Evolutionary conservation across 192 early-diverging fungal species (phyloP).

Genomic region (Lobosporangium transversale): DNA sequence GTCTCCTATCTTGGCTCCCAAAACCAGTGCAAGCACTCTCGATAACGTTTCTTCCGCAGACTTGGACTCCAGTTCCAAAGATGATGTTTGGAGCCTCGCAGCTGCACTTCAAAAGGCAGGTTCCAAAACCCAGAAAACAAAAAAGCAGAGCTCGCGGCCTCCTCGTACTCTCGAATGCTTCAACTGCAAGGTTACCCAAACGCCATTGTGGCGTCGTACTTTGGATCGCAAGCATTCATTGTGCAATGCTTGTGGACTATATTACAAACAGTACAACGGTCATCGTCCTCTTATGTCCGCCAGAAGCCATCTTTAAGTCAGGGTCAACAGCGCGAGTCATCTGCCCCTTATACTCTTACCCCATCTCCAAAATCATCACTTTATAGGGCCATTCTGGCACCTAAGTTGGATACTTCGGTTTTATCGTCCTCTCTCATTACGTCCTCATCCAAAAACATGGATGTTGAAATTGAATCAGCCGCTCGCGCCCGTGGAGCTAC

Average conservation of each 20-base stretch:
- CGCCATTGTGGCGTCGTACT: conserved; percentile 89
- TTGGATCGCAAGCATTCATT: conserved; percentile 81
- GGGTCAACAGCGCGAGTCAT: conserved; percentile 19
- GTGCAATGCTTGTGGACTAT: conserved; percentile 95
- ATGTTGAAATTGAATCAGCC: conserved; percentile 19
- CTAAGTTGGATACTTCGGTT: conserved; percentile 12
- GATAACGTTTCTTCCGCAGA: neutral
- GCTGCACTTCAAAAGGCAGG: conserved; percentile 22
- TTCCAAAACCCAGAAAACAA: conserved; percentile 35
- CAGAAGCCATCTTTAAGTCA: conserved; percentile 45
- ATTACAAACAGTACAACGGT: conserved; percentile 88
- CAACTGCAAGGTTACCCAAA: conserved; percentile 87
- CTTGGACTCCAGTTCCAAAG: neutral
- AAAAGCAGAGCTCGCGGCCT: conserved; percentile 48
- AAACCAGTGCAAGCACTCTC: neutral
- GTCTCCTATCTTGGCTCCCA: neutral
- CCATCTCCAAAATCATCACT: neutral
- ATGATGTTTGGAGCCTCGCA: conserved; percentile 6
- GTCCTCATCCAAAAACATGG: conserved; percentile 19
- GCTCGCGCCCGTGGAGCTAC: neutral
- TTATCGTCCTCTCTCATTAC: conserved; percentile 12
- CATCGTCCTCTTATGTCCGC: conserved; percentile 77
- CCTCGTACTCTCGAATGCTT: conserved; percentile 65
- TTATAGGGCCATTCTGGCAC: conserved; percentile 10
- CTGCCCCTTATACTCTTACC: conserved; percentile 23